phyloP scores from a whole-genome alignment of 768 basidiomycete genomes.

The Nidula microcarpa region DNA sequence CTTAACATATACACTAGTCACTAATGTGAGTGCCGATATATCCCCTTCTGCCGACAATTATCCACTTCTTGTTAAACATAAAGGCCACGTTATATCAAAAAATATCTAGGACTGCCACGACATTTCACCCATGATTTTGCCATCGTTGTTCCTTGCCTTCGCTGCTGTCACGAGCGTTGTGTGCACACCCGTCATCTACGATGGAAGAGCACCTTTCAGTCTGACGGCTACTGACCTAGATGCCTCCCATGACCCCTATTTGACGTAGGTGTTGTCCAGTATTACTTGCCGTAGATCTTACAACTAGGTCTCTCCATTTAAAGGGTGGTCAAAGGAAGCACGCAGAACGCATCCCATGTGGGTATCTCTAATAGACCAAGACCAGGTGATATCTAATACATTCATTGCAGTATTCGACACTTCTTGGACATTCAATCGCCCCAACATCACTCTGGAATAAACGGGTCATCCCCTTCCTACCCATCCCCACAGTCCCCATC shows the following conservation, averaged over 20 bases:
- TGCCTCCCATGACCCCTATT: constrained; percentile 43
- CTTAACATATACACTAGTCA: too few species aligned
- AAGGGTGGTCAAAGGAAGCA: constrained; percentile 52
- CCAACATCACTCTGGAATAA: constrained; percentile 52
- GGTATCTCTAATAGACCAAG: constrained; percentile 6
- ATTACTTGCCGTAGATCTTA: background rate
- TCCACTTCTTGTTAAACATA: background rate
- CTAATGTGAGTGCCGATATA: background rate
- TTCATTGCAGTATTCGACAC: constrained; percentile 34
- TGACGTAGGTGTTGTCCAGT: constrained; percentile 39
- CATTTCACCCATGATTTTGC: background rate
- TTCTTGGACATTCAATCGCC: constrained; percentile 30
- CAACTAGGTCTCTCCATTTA: background rate
- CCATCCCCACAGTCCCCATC: constrained; percentile 17
- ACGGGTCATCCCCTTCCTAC: constrained; percentile 12
- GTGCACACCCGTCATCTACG: constrained; percentile 35
- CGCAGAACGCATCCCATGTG: constrained; percentile 47
- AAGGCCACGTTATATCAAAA: background rate
- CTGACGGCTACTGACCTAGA: constrained; percentile 42
- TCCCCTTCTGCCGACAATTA: background rate
- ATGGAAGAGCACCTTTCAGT: constrained; percentile 49
- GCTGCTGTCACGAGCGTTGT: background rate
- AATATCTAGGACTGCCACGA: background rate
- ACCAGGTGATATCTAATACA: background rate
- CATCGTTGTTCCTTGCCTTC: background rate